phyloP scores from a whole-genome alignment of 345 rosid species.

The Arabis alpina region DNA sequence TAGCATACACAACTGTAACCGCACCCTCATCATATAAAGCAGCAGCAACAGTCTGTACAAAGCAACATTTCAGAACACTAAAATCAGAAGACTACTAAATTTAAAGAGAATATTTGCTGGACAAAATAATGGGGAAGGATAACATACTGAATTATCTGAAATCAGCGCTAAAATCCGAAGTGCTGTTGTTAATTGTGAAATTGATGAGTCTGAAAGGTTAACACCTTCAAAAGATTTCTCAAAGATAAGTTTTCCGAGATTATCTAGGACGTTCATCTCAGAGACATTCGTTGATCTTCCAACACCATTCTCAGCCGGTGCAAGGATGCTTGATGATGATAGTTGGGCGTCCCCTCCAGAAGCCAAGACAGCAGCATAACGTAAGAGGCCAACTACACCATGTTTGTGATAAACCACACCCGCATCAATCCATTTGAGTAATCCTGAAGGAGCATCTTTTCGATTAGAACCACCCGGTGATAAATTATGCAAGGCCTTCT shows the following conservation, averaged over 20 bases:
- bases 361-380: constrained; percentile 86
- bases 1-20: constrained; percentile 55
- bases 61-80: constrained; percentile 29
- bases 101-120: constrained; percentile 21
- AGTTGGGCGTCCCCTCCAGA: constrained; percentile 93
- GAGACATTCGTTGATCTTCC: constrained; percentile 75
- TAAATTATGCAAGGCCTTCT: constrained; percentile 55
- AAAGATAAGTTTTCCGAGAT: constrained; percentile 76
- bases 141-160: constrained; percentile 81
- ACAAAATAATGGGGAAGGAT: constrained; percentile 19
- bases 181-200: constrained; percentile 90
- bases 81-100: constrained; percentile 21
- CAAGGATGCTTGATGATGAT: constrained; percentile 75
- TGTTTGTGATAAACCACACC: constrained; percentile 90
- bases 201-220: constrained; percentile 77
- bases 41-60: constrained; percentile 80
- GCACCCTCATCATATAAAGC: constrained; percentile 71
- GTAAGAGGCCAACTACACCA: constrained; percentile 87
- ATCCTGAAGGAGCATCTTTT: constrained; percentile 90
- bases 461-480: constrained; percentile 96
- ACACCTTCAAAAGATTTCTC: constrained; percentile 89
- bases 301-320: constrained; percentile 64
- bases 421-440: constrained; percentile 95
- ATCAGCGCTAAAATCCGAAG: constrained; percentile 83
- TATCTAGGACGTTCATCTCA: constrained; percentile 83